Percentiles rank a stretch among this genome's conserved stretches.
phyloP scores from a whole-genome alignment of 2,329 filamentous ascomycete species.

The Arthrobotrys megalospora region DNA sequence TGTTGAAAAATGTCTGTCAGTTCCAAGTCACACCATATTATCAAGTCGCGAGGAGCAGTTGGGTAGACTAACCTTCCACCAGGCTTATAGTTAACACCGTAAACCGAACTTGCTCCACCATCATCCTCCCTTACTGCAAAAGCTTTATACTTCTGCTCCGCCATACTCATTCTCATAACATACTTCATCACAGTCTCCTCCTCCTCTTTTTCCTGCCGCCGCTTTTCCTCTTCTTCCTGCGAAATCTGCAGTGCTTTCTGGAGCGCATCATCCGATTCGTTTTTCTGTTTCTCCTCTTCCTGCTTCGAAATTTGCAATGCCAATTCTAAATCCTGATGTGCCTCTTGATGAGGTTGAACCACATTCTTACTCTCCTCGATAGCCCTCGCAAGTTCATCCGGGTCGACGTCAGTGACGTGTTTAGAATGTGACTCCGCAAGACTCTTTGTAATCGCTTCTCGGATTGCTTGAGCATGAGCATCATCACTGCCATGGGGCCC shows the following conservation, averaged over 20 bases:
- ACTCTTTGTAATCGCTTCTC: slow-evolving; percentile 65
- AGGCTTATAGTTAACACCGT: slow-evolving; percentile 65
- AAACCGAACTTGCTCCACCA: slow-evolving; percentile 32
- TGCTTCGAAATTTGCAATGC: slow-evolving; percentile 64
- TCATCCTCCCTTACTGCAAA: slow-evolving; percentile 2
- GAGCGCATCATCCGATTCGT: slow-evolving; percentile 65
- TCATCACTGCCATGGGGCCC: slow-evolving; percentile 66
- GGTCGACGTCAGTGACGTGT: slow-evolving; percentile 64
- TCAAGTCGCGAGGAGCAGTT: neutral
- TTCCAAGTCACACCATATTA: slow-evolving; percentile 2
- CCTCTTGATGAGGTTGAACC: slow-evolving; percentile 53
- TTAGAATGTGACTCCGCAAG: slow-evolving; percentile 12
- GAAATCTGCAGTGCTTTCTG: slow-evolving; percentile 69
- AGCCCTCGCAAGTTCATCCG: slow-evolving; percentile 67
- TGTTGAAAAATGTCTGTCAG: slow-evolving; percentile 49
- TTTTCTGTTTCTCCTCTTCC: slow-evolving; percentile 67
- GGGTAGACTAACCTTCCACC: slow-evolving; percentile 65
- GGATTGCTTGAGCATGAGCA: slow-evolving; percentile 69
- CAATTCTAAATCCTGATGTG: slow-evolving; percentile 48
- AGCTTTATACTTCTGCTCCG: slow-evolving; percentile 74
- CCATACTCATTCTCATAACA: slow-evolving; percentile 81
- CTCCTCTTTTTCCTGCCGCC: slow-evolving; percentile 71
- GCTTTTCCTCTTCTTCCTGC: slow-evolving; percentile 68
- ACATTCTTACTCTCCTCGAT: slow-evolving; percentile 68
- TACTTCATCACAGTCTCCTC: slow-evolving; percentile 83